Conservation (phyloP, 805 yeast species). For the Maudiozyma turicensis region DNA sequence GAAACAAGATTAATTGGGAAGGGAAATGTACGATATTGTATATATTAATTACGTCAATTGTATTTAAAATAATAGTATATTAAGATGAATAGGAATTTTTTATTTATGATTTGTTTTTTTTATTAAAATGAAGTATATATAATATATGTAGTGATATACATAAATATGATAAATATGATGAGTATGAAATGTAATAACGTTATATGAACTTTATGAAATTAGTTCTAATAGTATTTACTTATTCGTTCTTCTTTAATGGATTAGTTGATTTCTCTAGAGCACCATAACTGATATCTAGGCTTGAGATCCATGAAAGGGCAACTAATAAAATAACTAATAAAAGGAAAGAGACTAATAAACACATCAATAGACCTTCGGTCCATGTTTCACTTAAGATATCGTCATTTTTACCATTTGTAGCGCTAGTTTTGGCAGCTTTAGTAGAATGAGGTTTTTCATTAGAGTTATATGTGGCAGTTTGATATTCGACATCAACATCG, state of each 20-base stretch:
- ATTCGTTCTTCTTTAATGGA: conserved; percentile 25
- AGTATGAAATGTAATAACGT: background rate
- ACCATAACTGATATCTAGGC: conserved; percentile 68
- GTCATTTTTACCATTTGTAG: conserved; percentile 7
- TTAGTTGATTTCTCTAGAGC: conserved; percentile 56
- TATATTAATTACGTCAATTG: background rate
- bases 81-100: background rate
- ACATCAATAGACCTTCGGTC: conserved; percentile 63
- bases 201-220: background rate
- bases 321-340: conserved; percentile 46
- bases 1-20: conserved; percentile 30
- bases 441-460: background rate
- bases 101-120: background rate
- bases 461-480: background rate
- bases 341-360: conserved; percentile 54
- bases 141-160: background rate
- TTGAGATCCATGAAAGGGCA: conserved; percentile 63
- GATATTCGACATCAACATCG: conserved; percentile 1
- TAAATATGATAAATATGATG: background rate
- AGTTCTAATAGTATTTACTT: background rate
- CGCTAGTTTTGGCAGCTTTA: background rate
- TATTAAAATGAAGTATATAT: background rate
- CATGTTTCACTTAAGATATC: conserved; percentile 24
- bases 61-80: background rate
- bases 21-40: background rate